These are phyloP conservation scores for Fusarium ambrosium DNA, from an alignment of 2,329 filamentous ascomycete genomes.

Conservation along the genomic window DNA sequence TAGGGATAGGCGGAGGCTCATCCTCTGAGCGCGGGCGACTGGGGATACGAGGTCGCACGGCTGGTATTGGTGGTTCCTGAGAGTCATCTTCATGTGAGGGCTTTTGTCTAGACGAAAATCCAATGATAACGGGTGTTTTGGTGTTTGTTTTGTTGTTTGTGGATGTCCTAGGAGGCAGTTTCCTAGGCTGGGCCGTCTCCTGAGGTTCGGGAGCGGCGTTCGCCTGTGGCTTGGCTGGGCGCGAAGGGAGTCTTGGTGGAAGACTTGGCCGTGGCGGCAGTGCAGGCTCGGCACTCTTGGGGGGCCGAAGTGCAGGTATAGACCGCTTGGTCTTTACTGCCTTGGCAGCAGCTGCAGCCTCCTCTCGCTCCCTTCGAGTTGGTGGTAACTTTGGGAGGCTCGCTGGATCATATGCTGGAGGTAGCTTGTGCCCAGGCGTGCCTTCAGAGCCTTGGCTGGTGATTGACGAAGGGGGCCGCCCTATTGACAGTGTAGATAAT, in stretches of 20 bases:
- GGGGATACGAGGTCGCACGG: conserved; percentile 34
- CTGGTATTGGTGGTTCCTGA: conserved; percentile 30
- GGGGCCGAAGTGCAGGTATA: conserved; percentile 28
- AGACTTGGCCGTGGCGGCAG: conserved; percentile 55
- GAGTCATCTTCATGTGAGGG: conserved; percentile 14
- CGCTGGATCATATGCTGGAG: conserved; percentile 68
- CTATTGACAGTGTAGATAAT: conserved; percentile 66
- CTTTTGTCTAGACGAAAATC: conserved; percentile 25
- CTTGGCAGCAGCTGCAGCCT: conserved; percentile 48
- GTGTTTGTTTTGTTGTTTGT: conserved; percentile 14
- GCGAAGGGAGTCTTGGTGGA: conserved; percentile 66
- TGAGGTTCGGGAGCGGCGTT: conserved; percentile 23
- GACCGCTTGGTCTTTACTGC: conserved; percentile 33
- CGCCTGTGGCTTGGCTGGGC: conserved; percentile 54
- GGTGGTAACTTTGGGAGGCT: conserved; percentile 71
- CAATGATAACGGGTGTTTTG: conserved; percentile 34
- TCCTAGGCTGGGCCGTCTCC: conserved; percentile 27
- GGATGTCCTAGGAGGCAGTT: conserved; percentile 31
- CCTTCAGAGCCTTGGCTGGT: conserved; percentile 63
- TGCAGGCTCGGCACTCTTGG: conserved; percentile 46
- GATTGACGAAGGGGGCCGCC: conserved; percentile 59
- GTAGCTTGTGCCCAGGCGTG: conserved; percentile 61
- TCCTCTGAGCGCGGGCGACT: conserved; percentile 45
- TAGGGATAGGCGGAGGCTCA: conserved; percentile 65
- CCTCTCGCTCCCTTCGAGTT: conserved; percentile 66